Evolutionary conservation across 495 filamentous ascomycete species (phyloP), one percentile per base, ranked within the genome.

Genomic region (Penicillium tannophilum): DNA sequence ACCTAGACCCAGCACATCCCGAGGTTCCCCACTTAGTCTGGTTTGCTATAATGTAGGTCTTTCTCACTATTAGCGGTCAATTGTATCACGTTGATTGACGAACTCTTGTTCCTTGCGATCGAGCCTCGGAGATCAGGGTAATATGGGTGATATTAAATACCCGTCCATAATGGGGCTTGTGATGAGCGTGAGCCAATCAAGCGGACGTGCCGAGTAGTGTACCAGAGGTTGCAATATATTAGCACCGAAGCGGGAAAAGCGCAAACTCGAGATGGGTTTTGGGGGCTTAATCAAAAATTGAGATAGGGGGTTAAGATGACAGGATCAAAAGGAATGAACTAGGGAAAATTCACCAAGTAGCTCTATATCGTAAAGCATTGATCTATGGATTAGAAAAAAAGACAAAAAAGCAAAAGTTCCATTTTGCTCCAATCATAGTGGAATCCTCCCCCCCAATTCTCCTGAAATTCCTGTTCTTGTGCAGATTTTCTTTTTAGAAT

Each of bases 211-310:
- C 28, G 20, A 59, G 63, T 65, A 62, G 63, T 47, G 63, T 65
- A 65, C 63, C 63, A 62, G 46, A 62, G 42, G 35, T 59, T 42
- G 55, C 52, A n/a, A 47, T 59, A 56, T 65, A 35, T 59, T 52
- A 53, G 43, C 59, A 43, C 55, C n/a, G n/a, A 52, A 26, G 49
- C 17, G 33, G 49, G 42, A 58, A 45, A 16, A 23, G 46, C 23
- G 23, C 17, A 56, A 23, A 46, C 10, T 14, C 33, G 33, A 36
- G 12, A 28, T 28, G 28, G 28, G 28, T 28, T 28, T 28, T 28
- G 28, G 28, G 28, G 28, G 28, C 28, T 28, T 28, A 28, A 28
- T 28, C 6, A 28, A 3, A 28, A 28, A 28, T 28, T 10, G 10
- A 36, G 8, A 36, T 36, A 36, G 33, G 33, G 33, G 33, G 6